A percentile compares a stretch with the other conserved stretches of the same genome.
Evolutionary conservation across 2,329 filamentous ascomycete species (phyloP).

Genomic region (Albophoma yamanashiensis): DNA sequence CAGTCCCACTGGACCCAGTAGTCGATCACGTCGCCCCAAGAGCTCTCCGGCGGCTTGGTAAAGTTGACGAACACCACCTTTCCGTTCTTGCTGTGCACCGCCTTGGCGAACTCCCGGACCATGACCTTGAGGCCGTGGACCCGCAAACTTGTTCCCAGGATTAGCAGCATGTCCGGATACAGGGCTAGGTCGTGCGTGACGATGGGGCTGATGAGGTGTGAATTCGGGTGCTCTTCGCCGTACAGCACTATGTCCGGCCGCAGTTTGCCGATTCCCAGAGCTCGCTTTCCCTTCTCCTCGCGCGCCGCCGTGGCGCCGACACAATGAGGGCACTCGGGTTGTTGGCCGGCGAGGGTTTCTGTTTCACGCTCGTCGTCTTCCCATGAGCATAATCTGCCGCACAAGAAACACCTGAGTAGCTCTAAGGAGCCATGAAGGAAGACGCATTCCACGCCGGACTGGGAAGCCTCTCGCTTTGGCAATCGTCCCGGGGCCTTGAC

Average conservation of each 20-base stretch:
- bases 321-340: conserved; percentile 58
- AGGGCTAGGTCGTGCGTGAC: conserved; percentile 56
- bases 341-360: conserved; percentile 50
- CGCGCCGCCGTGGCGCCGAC: conserved; percentile 50
- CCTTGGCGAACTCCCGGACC: conserved; percentile 60
- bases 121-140: conserved; percentile 64
- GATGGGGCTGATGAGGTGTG: conserved; percentile 56
- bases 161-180: conserved; percentile 55
- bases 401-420: conserved; percentile 52
- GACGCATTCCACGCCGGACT: conserved; percentile 51
- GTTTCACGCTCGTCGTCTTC: conserved; percentile 43
- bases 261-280: conserved; percentile 55
- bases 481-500: conserved; percentile 5
- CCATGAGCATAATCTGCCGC: conserved; percentile 47
- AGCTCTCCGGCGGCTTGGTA: conserved; percentile 60
- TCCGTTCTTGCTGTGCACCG: conserved; percentile 56
- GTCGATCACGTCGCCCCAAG: conserved; percentile 63
- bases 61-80: conserved; percentile 65
- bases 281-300: conserved; percentile 54
- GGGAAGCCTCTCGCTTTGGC: conserved; percentile 15
- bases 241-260: conserved; percentile 66
- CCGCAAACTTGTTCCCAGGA: conserved; percentile 59
- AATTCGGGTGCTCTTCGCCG: conserved; percentile 61
- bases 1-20: conserved; percentile 69
- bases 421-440: conserved; percentile 61